phyloP scores from a whole-genome alignment of 2,329 filamentous ascomycete genomes.

The Exutisphaerella laricina region DNA sequence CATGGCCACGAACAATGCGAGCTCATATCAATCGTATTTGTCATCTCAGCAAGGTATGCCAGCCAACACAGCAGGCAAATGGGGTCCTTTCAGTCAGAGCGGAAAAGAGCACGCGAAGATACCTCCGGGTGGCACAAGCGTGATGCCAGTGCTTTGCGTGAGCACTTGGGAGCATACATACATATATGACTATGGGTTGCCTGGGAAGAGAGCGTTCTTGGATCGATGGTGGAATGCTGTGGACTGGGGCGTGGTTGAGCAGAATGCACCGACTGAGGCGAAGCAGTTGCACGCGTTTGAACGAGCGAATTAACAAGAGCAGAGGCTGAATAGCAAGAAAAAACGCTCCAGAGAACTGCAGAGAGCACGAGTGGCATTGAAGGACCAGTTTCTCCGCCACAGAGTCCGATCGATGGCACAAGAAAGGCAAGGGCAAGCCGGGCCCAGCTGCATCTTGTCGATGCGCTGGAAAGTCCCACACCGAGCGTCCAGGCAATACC shows the following conservation, averaged over 20 bases:
- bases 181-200: slow-evolving; percentile 72
- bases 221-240: slow-evolving; percentile 82
- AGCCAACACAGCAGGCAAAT: slow-evolving; percentile 37
- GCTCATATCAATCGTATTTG: slow-evolving; percentile 20
- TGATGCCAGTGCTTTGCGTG: slow-evolving; percentile 77
- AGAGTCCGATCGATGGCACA: too few relatives aligned
- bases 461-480: too few relatives aligned
- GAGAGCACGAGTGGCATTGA: too few relatives aligned
- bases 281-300: slow-evolving; percentile 1
- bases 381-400: too few relatives aligned
- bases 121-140: slow-evolving; percentile 61
- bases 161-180: slow-evolving; percentile 97
- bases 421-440: too few relatives aligned
- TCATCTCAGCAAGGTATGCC: slow-evolving; percentile 16
- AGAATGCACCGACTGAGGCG: slow-evolving; percentile 14
- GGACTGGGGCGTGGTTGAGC: slow-evolving; percentile 70
- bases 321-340: too few relatives aligned
- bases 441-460: too few relatives aligned
- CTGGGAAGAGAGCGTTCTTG: slow-evolving; percentile 70
- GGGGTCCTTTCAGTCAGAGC: slow-evolving; percentile 32
- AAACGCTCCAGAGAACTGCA: too few relatives aligned
- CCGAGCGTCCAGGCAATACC: too few relatives aligned
- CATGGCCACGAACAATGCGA: slow-evolving; percentile 56
- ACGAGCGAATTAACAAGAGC: too few relatives aligned
- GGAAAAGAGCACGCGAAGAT: slow-evolving; percentile 35